Evolutionary conservation across 371 early-diverging fungal genomes (phyloP).

Genomic region (Amoeboaphelidium protococcarum): DNA sequence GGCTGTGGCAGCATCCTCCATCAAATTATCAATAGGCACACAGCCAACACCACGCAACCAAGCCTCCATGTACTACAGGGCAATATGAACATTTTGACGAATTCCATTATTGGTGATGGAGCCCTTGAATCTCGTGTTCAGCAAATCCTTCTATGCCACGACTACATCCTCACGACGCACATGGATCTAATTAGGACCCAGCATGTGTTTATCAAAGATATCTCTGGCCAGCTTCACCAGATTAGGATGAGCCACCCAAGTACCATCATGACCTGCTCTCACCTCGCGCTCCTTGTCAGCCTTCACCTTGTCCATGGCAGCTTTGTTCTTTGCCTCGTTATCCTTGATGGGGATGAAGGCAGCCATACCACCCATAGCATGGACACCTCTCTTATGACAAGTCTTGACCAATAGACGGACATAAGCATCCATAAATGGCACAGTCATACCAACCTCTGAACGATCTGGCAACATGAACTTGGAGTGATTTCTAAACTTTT

Average conservation of each 20-base stretch:
- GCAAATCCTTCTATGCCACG: constrained; percentile 49
- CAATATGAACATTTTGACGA: constrained; percentile 66
- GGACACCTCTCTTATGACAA: constrained; percentile 84
- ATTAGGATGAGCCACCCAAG: constrained; percentile 93
- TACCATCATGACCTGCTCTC: constrained; percentile 76
- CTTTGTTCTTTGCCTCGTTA: constrained; percentile 51
- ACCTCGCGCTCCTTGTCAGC: constrained; percentile 82
- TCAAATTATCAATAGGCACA: constrained; percentile 84
- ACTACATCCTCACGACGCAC: constrained; percentile 66
- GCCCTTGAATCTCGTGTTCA: constrained; percentile 46
- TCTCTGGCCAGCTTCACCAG: constrained; percentile 59
- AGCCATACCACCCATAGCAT: constrained; percentile 97
- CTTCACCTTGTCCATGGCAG: constrained; percentile 72
- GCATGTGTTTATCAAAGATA: constrained; percentile 79
- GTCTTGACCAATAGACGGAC: constrained; percentile 79
- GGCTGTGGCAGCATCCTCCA: constrained; percentile 93
- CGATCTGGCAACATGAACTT: constrained; percentile 68
- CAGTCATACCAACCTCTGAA: constrained; percentile 62
- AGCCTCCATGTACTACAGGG: constrained; percentile 74
- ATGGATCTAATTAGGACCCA: constrained; percentile 76
- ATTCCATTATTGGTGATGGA: constrained; percentile 65
- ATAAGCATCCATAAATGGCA: constrained; percentile 87
- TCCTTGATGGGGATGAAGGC: constrained; percentile 91
- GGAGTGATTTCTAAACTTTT: constrained; percentile 65
- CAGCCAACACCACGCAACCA: constrained; percentile 86